These are phyloP conservation scores for Mycena galopus DNA, from an alignment of 768 basidiomycete genomes.

Conservation along the genomic window DNA sequence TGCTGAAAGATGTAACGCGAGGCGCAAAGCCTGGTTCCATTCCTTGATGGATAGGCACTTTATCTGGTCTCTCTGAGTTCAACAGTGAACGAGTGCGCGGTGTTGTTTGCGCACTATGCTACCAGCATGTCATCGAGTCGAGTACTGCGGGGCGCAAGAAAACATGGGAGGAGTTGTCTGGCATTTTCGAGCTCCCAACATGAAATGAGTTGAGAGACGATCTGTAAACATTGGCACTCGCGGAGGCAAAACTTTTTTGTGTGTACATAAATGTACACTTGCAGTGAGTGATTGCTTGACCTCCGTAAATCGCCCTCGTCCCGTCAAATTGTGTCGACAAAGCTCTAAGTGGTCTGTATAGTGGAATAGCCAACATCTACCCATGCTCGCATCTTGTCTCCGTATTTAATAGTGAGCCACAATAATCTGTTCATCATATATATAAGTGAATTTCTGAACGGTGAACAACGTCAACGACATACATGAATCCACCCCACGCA, in stretches of 20 bases:
- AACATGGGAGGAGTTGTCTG: background rate
- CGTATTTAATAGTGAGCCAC: conserved; percentile 60
- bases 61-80: background rate
- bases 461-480: conserved; percentile 48
- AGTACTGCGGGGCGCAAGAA: background rate
- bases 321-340: too few relatives aligned
- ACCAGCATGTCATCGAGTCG: background rate
- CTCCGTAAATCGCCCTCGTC: too few relatives aligned
- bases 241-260: too few relatives aligned
- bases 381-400: conserved; percentile 60
- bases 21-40: background rate
- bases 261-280: too few relatives aligned
- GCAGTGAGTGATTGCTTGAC: too few relatives aligned
- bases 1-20: background rate
- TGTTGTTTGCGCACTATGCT: background rate
- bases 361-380: conserved; percentile 61
- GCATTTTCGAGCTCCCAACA: background rate
- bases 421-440: conserved; percentile 52
- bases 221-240: background rate
- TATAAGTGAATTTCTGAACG: background rate
- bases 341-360: conserved; percentile 34
- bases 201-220: background rate
- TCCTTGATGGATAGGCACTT: background rate
- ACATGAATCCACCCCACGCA: conserved; percentile 60
- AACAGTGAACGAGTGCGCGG: too few relatives aligned